Evolutionary conservation across 148 eudicot genomes (phyloP), one percentile per base, ranked within the genome.

Genomic region (Beta vulgaris): DNA sequence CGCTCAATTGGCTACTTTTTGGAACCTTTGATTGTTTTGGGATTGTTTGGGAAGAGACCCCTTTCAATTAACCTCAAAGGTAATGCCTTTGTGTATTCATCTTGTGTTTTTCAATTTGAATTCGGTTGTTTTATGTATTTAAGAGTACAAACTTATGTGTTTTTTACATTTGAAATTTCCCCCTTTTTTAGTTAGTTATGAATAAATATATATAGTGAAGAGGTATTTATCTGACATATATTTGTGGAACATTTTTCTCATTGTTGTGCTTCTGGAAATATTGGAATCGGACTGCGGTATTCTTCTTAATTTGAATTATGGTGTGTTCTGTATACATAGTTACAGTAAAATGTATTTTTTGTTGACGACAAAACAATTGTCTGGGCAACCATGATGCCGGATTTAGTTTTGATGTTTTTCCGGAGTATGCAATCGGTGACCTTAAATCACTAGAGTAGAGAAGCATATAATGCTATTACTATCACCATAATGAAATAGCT

Each of bases 1-100:
- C 82, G 97, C 7, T 76, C 95, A 26, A 86, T 93, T 72, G 95
- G 98, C 39, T 93, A 93, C 63, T 91, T 91, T 51, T 77, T 93
- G 84, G 98, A 93, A 78, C 90, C 97, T 1, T 76, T 93, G 75
- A 46, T 90, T 37, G 85, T 93, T 78, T 85, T 91, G 48, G 91
- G 87, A 36, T 81, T 93, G 80, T 93, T 93, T 54, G 98, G 95
- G 72, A 91, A 93, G 83, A 88, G 83, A 63, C 89, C 92, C 7
- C 94, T 90, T 51, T 84, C 81, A 18, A 90, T 94, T 73, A 90
- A 76, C 81, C 98, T 94, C 43, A 86, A 82, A 90, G 98, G 98
- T 90, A 75, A 13, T 15, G 6, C n/a, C 43, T 54, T 80, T 72
- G 44, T 51, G 15, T 37, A 4, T 7, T 39, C 42, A 18, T 4